Evolutionary conservation across 495 filamentous ascomycete species (phyloP).

Genomic region (Letharia columbiana): DNA sequence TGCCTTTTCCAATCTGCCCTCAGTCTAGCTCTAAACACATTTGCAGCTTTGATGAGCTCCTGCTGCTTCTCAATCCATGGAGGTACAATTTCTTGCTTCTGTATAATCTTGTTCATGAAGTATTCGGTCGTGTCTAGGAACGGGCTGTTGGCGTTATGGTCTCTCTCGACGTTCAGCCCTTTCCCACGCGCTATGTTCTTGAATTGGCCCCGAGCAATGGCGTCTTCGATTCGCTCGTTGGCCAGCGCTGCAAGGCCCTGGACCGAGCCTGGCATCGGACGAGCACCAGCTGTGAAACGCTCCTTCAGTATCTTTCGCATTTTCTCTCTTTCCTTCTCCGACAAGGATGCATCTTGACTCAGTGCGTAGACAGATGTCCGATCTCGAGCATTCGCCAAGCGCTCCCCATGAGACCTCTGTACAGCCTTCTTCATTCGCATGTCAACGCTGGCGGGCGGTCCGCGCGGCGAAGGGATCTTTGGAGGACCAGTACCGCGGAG

Average conservation of each 20-base stretch:
- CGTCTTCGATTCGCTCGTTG: slow-evolving; percentile 90
- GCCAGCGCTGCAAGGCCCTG: slow-evolving; percentile 75
- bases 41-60: slow-evolving; percentile 62
- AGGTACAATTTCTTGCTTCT: slow-evolving; percentile 65
- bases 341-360: slow-evolving; percentile 49
- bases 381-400: slow-evolving; percentile 72
- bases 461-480: slow-evolving; percentile 29
- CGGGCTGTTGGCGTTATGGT: slow-evolving; percentile 74
- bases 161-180: slow-evolving; percentile 56
- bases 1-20: slow-evolving; percentile 82
- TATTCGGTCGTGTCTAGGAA: slow-evolving; percentile 97
- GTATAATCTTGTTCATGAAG: slow-evolving; percentile 97
- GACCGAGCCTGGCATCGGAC: slow-evolving; percentile 68
- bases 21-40: slow-evolving; percentile 62
- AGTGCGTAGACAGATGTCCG: slow-evolving; percentile 62
- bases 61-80: slow-evolving; percentile 93
- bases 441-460: slow-evolving; percentile 40
- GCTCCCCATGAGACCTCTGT: slow-evolving; percentile 41
- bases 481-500: slow-evolving; percentile 41
- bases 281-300: slow-evolving; percentile 63
- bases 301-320: slow-evolving; percentile 66
- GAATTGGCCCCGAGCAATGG: slow-evolving; percentile 86
- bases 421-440: slow-evolving; percentile 46
- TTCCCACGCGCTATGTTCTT: slow-evolving; percentile 78
- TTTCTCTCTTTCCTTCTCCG: slow-evolving; percentile 60